Evolutionary conservation across 2,329 filamentous ascomycete species (phyloP).

Genomic region (Pseudocercospora eumusae): DNA sequence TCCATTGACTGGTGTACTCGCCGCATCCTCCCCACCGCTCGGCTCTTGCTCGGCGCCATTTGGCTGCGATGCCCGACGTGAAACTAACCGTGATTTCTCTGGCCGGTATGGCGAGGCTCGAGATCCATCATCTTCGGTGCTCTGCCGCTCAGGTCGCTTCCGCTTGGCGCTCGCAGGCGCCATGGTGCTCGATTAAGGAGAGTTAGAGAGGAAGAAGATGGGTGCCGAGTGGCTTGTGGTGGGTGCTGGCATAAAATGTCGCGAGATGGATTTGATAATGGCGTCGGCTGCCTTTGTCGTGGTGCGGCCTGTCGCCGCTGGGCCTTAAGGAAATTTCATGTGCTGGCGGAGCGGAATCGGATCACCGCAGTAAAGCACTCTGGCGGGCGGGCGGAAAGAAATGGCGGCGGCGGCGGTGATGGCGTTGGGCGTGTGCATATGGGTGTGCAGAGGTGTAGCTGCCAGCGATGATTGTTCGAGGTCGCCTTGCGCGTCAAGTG

Average conservation of each 20-base stretch:
- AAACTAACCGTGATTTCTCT: conserved; percentile 53
- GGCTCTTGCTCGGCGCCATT: conserved; percentile 22
- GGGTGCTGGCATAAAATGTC: neutral
- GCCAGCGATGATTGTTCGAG: conserved; percentile 3
- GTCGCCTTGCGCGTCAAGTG: no score
- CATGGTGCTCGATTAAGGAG: conserved; percentile 26
- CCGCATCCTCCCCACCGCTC: conserved; percentile 19
- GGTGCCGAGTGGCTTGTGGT: neutral
- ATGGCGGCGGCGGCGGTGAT: conserved; percentile 9
- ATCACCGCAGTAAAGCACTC: neutral
- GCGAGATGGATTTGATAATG: neutral
- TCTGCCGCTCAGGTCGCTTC: conserved; percentile 54
- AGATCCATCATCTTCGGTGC: conserved; percentile 46
- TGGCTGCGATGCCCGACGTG: conserved; percentile 45
- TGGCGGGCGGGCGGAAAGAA: neutral
- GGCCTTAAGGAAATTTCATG: neutral
- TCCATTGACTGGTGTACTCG: conserved; percentile 17
- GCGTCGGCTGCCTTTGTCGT: neutral
- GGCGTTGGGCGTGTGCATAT: conserved; percentile 2
- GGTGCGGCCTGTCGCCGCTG: conserved; percentile 6
- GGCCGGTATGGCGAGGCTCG: conserved; percentile 56
- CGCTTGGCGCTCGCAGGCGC: conserved; percentile 51
- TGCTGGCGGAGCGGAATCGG: neutral
- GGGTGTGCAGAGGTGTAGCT: neutral
- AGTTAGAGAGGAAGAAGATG: neutral